Base-by-base conservation (phyloP, 768 basidiomycete genomes). In the Tylopilus cervinicoccineus region DNA sequence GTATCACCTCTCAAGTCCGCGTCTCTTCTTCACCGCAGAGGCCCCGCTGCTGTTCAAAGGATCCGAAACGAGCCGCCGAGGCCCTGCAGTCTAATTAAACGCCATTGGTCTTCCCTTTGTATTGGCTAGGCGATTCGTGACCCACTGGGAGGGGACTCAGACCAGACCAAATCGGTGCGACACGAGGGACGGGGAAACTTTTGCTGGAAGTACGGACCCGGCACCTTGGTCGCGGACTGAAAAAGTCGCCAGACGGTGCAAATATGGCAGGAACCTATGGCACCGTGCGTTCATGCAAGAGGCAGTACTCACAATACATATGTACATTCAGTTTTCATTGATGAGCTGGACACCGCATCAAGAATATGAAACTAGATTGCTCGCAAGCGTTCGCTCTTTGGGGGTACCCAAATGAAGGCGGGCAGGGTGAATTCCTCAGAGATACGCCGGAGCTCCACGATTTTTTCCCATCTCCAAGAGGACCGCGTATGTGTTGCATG, bases 261-360 rank as follows among this genome's bases (percentile, higher is more conserved):
- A 42, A 10, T 34, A 24, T 26, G 24, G n/a, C 34, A 29, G 20
- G 43, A 20, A 27, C 40, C 36, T 38, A 37, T 42, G 19, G 17
- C 24, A 16, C n/a, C 31, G 24, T 22, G 20, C 23, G 19, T 29
- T 36, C 38, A 36, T 34, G 5, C 17, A 8, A 20, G 37, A 44
- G 54, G 58, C 58, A n/a, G 43, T 59, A 47, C 53, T 8, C 20
- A 32, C 58, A n/a, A 40, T 59, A 47, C 53, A 11, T 23, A 32
- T n/a, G 12, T 52, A 40, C 38, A 4, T 34, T 12, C 10, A 9
- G 11, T 41, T 20, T 37, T 53, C 34, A 39, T 42, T 58, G 56
- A 47, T 55, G 55, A 48, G 38, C 45, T 44, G 54, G 19, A 47
- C 34, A 54, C 22, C 20, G 34, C 16, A 37, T 20, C 27, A 24